Conservation (phyloP, 1,284 basidiomycete species). For the Ceratorhiza oryzae-sativae region DNA sequence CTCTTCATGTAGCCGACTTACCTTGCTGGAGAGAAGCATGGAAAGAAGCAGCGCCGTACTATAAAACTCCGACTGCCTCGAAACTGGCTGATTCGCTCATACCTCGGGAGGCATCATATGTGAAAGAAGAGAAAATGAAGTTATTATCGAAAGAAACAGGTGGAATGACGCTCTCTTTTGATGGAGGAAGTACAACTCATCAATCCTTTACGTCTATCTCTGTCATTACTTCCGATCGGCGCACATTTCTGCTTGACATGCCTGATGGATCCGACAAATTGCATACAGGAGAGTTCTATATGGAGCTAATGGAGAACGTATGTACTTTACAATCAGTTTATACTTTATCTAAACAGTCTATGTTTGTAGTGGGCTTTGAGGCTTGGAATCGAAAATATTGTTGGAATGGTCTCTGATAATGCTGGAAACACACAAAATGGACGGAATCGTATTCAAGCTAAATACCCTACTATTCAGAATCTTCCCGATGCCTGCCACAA, state of each 20-base stretch:
- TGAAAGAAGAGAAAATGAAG: neutral
- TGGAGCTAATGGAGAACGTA: neutral
- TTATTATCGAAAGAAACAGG: neutral
- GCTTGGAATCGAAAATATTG: neutral
- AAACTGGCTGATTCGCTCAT: neutral
- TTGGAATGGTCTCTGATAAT: neutral
- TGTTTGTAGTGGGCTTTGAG: neutral
- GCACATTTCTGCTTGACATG: neutral
- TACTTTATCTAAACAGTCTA: neutral
- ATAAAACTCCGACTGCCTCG: neutral
- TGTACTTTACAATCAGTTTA: neutral
- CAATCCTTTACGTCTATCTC: neutral
- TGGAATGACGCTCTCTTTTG: neutral
- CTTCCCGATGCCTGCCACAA: neutral
- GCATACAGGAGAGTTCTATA: neutral
- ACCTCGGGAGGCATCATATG: neutral
- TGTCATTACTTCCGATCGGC: neutral
- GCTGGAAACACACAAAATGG: neutral
- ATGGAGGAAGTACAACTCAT: neutral
- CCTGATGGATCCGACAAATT: neutral
- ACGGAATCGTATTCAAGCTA: neutral
- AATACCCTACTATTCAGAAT: neutral
- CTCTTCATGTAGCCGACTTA: neutral
- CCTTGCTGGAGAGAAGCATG: neutral
- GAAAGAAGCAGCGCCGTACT: neutral